phyloP scores from a whole-genome alignment of 129 eudicot genomes.

The Solidago caesia region DNA sequence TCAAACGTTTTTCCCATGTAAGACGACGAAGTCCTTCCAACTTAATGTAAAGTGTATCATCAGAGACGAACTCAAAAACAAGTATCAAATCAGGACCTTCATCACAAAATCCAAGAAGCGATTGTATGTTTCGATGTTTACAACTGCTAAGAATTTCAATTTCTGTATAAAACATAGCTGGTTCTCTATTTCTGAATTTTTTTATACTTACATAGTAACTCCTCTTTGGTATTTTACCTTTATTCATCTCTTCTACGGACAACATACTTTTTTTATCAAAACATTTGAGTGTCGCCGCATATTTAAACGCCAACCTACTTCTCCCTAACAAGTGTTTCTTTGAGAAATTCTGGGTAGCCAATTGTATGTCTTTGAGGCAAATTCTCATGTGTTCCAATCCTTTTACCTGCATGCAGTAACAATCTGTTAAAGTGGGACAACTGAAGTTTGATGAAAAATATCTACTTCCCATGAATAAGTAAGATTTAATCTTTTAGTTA shows the following conservation, averaged over 20 bases:
- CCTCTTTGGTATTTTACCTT: not conserved
- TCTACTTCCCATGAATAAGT: too few species aligned
- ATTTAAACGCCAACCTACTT: not conserved
- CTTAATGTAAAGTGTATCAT: not conserved
- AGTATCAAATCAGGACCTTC: not conserved
- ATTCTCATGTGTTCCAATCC: not conserved
- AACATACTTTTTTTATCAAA: not conserved
- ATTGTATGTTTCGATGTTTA: not conserved
- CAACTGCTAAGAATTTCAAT: conserved; percentile 4
- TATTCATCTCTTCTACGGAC: not conserved
- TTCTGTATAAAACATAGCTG: not conserved
- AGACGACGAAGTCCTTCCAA: not conserved
- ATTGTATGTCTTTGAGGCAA: not conserved
- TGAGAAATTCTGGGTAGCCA: not conserved
- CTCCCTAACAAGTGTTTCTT: not conserved
- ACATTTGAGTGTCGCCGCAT: not conserved
- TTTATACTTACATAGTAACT: not conserved
- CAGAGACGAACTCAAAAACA: not conserved
- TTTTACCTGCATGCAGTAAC: not conserved
- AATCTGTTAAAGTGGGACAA: too few species aligned
- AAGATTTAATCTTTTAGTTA: too few species aligned
- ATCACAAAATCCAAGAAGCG: not conserved
- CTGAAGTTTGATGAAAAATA: too few species aligned
- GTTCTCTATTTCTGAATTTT: not conserved
- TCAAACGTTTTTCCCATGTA: conserved; percentile 7